phyloP scores from a whole-genome alignment of 2,329 filamentous ascomycete species.

The Sporothrix protearum region DNA sequence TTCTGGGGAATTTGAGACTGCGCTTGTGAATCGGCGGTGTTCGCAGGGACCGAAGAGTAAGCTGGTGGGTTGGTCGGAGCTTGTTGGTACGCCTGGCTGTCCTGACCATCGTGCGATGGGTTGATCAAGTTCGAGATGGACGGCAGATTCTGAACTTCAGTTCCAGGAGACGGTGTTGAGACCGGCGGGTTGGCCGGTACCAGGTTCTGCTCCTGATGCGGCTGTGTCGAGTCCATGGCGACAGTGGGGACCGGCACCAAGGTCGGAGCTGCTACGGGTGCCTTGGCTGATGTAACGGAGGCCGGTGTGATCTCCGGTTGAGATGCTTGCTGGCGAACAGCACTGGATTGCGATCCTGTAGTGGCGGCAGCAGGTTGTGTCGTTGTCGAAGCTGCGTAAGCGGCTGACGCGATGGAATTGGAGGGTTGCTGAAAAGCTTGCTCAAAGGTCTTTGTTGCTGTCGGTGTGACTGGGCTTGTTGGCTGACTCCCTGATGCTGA shows the following conservation, averaged over 20 bases:
- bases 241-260: conserved; percentile 32
- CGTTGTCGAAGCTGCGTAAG: conserved; percentile 23
- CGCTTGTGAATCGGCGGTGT: neutral
- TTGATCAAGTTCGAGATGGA: conserved; percentile 84
- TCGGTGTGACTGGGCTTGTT: conserved; percentile 60
- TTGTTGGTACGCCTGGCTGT: conserved; percentile 35
- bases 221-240: conserved; percentile 36
- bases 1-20: conserved; percentile 10
- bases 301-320: conserved; percentile 32
- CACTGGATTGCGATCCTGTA: conserved; percentile 24
- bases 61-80: conserved; percentile 19
- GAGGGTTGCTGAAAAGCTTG: conserved; percentile 38
- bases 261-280: conserved; percentile 25
- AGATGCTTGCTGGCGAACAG: conserved; percentile 28
- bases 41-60: neutral
- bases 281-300: conserved; percentile 32
- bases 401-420: conserved; percentile 27
- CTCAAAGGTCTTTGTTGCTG: conserved; percentile 52
- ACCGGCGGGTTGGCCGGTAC: conserved; percentile 32
- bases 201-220: conserved; percentile 30
- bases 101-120: conserved; percentile 47
- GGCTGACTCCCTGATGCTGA: conserved; percentile 63
- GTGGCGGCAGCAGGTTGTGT: conserved; percentile 19
- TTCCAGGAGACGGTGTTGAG: conserved; percentile 40
- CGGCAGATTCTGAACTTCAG: conserved; percentile 65